Evolutionary conservation across 495 filamentous ascomycete species (phyloP), one percentile per base, ranked within the genome.

Genomic region (Thermochaetoides thermophila): DNA sequence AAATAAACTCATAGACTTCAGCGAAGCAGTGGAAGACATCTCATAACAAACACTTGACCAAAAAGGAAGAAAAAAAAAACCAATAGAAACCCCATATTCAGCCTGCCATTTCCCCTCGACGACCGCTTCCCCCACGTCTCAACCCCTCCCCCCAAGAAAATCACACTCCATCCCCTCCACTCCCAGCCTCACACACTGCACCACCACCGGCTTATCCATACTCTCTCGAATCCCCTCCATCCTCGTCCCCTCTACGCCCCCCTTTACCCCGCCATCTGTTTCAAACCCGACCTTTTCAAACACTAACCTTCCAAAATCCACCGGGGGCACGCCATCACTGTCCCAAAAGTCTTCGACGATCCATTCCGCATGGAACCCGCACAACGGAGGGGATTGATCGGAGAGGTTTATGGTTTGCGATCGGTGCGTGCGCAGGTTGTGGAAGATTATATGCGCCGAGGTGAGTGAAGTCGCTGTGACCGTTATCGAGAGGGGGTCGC

Each of bases 271-370:
- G 16, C 14, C 3, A 9, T 27, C 36, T 8, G 36, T 38, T 3
- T 11, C 7, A 3, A 22, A 32, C 23, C 9, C 8, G 17, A 29
- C 25, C 3, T 14, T 10, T 0, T 2, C 18, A 6, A 38, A 38
- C 12, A 9, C 5, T 9, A 38, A 15, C 10, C 17, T 23, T 3
- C 24, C 36, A 24, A 38, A 38, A 6, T 38, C 24, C 2, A 12
- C 23, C 36, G 33, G 25, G 17, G 36, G 36, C 24, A 33, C 36
- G 8, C 30, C 36, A 7, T 33, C 17, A 3, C 17, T 17, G 13
- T 4, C 23, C 29, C 17, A 38, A 17, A 33, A 38, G 30, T 38
- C 36, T 30, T 38, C 29, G 30, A 38, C 29, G 5, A 38, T 33
- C 36, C 36, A 38, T 25, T 32, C 29, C 21, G 36, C 24, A 24